A percentile compares a stretch with the other conserved stretches of the same genome.
Conservation (phyloP, 2,329 filamentous ascomycete genomes). For the Fusarium temperatum region DNA sequence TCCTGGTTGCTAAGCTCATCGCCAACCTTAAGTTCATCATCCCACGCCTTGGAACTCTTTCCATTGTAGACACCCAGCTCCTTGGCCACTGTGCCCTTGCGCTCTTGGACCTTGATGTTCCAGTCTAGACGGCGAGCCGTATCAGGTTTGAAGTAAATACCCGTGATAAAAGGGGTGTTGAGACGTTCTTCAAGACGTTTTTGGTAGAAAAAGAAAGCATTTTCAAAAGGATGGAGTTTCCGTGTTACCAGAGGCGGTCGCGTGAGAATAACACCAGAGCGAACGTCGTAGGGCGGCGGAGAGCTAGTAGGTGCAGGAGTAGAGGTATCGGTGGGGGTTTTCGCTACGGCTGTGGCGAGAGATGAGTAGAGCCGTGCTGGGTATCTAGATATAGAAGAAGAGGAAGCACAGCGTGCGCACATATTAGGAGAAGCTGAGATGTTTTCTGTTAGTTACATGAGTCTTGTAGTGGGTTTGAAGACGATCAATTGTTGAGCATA, state of each 20-base stretch:
- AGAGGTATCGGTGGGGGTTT: slow-evolving; percentile 28
- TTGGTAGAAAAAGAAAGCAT: slow-evolving; percentile 95
- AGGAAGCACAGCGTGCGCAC: slow-evolving; percentile 52
- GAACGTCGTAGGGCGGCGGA: slow-evolving; percentile 57
- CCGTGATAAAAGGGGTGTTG: slow-evolving; percentile 84
- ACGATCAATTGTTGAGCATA: neutral
- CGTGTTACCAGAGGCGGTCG: slow-evolving; percentile 89
- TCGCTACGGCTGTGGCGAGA: slow-evolving; percentile 36
- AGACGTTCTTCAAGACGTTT: slow-evolving; percentile 95
- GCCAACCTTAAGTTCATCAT: slow-evolving; percentile 87
- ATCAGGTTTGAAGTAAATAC: slow-evolving; percentile 94
- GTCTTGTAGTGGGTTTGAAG: neutral
- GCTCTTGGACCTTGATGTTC: slow-evolving; percentile 83
- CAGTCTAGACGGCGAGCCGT: slow-evolving; percentile 87
- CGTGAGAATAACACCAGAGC: slow-evolving; percentile 81
- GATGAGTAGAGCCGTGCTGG: slow-evolving; percentile 50
- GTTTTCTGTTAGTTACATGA: slow-evolving; percentile 17
- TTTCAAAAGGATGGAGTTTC: slow-evolving; percentile 86
- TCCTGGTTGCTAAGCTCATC: slow-evolving; percentile 72
- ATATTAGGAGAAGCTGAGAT: slow-evolving; percentile 44
- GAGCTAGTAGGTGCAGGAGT: slow-evolving; percentile 28
- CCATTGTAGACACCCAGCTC: slow-evolving; percentile 88
- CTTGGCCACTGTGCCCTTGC: slow-evolving; percentile 76
- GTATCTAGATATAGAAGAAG: slow-evolving; percentile 38
- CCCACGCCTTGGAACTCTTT: slow-evolving; percentile 77